Conservation (phyloP, 2,329 filamentous ascomycete genomes). For the Trichoderma sp. region DNA sequence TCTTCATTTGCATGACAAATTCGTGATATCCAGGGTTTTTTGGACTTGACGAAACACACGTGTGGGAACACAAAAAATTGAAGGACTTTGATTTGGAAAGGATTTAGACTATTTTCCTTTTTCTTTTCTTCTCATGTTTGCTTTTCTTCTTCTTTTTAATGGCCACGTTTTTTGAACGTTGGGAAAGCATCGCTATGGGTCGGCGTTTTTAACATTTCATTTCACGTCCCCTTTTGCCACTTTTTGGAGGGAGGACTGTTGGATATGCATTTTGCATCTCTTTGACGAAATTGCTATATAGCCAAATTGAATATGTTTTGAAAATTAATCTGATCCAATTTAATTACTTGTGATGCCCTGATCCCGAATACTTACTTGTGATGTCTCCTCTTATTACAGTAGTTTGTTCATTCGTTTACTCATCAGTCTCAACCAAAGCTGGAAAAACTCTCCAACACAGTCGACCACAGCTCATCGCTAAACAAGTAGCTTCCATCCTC, state of each 20-base stretch:
- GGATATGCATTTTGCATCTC: not conserved
- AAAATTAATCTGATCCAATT: not conserved
- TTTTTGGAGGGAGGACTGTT: not conserved
- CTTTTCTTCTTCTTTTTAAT: not conserved
- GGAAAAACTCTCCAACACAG: not conserved
- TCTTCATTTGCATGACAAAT: not conserved
- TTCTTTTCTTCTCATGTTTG: not conserved
- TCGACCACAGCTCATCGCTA: constrained; percentile 1
- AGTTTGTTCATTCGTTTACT: not conserved
- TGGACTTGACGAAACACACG: not conserved
- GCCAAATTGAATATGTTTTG: constrained; percentile 16
- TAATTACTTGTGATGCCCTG: not conserved
- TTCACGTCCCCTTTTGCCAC: not conserved
- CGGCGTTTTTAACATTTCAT: constrained; percentile 1
- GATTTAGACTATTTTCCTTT: constrained; percentile 7
- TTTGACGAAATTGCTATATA: constrained; percentile 12
- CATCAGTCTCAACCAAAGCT: not conserved
- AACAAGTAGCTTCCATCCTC: not conserved
- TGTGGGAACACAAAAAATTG: not conserved
- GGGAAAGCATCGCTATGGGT: constrained; percentile 15
- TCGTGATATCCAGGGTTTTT: constrained; percentile 10
- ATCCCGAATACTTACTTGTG: too few relatives aligned
- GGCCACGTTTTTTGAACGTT: not conserved
- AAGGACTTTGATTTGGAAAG: not conserved
- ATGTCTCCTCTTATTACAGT: not conserved